Base-by-base conservation (phyloP, 2,329 filamentous ascomycete genomes). In the Alternaria brassicae region DNA sequence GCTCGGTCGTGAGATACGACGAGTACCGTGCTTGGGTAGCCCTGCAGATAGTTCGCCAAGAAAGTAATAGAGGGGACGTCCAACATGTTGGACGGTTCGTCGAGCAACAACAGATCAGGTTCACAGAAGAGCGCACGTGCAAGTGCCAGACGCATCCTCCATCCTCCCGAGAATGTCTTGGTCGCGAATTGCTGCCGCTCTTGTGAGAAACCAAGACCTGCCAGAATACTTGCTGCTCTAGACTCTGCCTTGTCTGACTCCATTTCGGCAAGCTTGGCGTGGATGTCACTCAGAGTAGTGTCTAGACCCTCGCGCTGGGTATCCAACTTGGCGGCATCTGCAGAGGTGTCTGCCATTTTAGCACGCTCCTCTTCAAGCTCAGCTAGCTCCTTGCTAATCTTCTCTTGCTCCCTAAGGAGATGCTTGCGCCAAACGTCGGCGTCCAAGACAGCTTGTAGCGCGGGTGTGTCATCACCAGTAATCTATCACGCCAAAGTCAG, bases 51-150 rank as follows among this genome's bases (percentile, higher is more conserved):
- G 74, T 93, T 94, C 47, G 94, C 91, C 77, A 99, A 86, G 87
- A 98, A 99, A 56, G 95, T 96, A 75, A 99, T 98, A 23, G 95
- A 98, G n/a, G 95, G 95, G 58, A 99, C 95, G 81, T 98, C 95
- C 92, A 99, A 93, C 94, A 98, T 98, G 88, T 98, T 98, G 56
- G 94, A 98, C 81, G 95, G 95, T 88, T 99, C 95, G 83, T 99
- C 95, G 70, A 99, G 92, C 77, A 99, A 86, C 60, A 99, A 82
- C 52, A 99, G 84, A 80, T 99, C 95, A 41, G 95, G 95, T 78
- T 99, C 95, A 82, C 95, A 99, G 84, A 99, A 99, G 34, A 99
- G 86, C 13, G 95, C 95, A 85, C 95, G 86, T 12, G 95, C 95
- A 63, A 99, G 85, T 13, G 95, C 95, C 73, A 99, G 82, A 83